Evolutionary conservation across 1,284 basidiomycete species (phyloP), one percentile per base, ranked within the genome.

Genomic region (Ustilago trichophora): DNA sequence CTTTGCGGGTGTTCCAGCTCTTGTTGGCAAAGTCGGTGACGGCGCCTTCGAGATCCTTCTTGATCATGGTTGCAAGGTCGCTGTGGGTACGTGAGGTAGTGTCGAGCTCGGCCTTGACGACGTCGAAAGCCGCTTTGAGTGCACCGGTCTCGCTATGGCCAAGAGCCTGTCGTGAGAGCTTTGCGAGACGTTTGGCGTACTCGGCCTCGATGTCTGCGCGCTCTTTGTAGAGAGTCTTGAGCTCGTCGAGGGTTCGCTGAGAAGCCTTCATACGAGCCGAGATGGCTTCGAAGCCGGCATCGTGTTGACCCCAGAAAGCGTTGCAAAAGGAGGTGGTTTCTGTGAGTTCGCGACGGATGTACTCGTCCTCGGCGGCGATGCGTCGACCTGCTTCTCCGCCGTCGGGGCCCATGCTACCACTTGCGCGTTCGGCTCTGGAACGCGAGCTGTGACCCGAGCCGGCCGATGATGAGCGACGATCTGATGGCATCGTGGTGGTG

Each of bases 61-160:
- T 88, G 69, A 97, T 87, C 79, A 91, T 89, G 52, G 88, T 86
- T 0, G 90, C 87, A 36, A 93, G 85, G 25, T 86, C 86, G 5
- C 86, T 76, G 82, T 95, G 90, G 78, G 85, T 87, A 25, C 85
- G 83, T 8, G 90, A 87, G 80, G 94, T 92, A 48, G 88, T 87
- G 45, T 93, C 91, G 0, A 93, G 93, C 83, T 98, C 94, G 18
- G 84, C 80, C 33, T 89, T 87, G 34, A 96, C 84, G 0, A 88
- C 88, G 71, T 93, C 90, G 36, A 96, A 83, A 0, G 90, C 88
- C 52, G 85, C 86, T 31, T 90, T 88, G 22, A 95, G 84, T 52
- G 93, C 91, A 89, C 92, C 94, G 62, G 94, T 91, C 83, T 98
- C 95, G 82, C 95, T 92, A 73, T 86, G 86, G 21, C 94, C 93